Evolutionary conservation across 2,329 filamentous ascomycete genomes (phyloP), one percentile per base, ranked within the genome.

Genomic region (Fusarium torulosum): DNA sequence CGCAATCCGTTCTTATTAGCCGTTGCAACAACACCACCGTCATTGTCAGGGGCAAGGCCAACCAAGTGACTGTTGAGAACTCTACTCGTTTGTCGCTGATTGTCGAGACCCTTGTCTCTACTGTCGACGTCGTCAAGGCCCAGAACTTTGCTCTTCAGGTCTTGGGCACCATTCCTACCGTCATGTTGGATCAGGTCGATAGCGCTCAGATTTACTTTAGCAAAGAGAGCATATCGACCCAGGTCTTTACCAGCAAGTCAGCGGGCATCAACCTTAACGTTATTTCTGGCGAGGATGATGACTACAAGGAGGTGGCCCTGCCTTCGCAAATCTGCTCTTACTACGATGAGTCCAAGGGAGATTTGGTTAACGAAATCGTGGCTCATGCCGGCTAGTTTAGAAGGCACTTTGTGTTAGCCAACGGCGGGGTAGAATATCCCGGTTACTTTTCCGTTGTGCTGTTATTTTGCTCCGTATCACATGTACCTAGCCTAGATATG

Each of bases 41-140:
- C 74, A 91, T 96, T 72, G 83, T 99, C 75, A 91, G 88, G 75
- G 94, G 93, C 80, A 99, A 99, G 81, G 94, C 93, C 59, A 99
- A 99, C 77, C 94, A 96, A n/a, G 92, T 99, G 66, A 95, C 94
- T 7, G 87, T 98, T 71, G 96, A 98, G 81, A 97, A 97, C 82
- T 95, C 91, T 56, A 88, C 85, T 45, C 90, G 93, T 49, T 84
- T 96, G 19, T 96, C 93, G 27, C 86, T 99, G 53, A 88, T 98
- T 51, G 87, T 98, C 53, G 95, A 98, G 73, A 92, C 90, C 1
- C 88, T 98, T 13, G 92, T 98, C 46, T 96, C 92, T 47, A 93
- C 92, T 31, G 88, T 99, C 57, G 96, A 99, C 75, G 92, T 97
- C 23, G 96, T 99, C 84, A 98, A 98, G 82, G 95, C 91, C 46